Base-by-base conservation (phyloP, 1,139 yeast genomes). In the Nakaseomyces bracarensis region DNA sequence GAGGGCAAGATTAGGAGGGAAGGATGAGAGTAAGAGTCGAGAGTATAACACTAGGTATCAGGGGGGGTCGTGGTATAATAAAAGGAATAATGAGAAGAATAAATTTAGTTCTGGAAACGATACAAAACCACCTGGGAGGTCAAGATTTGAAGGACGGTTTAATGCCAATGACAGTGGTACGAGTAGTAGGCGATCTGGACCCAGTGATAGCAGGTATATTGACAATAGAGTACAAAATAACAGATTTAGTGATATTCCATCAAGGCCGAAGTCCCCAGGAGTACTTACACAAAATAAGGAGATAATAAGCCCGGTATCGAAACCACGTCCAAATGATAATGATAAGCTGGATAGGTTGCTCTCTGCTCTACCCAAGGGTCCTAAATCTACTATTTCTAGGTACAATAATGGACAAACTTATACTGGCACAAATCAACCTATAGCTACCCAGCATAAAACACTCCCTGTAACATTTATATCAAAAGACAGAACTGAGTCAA, bases 401-500 rank as follows among this genome's bases (percentile, higher is more conserved):
- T 47, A 46, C 27, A 48, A 46, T 30, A 46, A 20, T 21, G 36
- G 36, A 2, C 16, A 36, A 26, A 8, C 38, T 6, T 36, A 23
- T 13, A 36, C 28, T n/a, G 38, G 30, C 4, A 26, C 38, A 8
- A 29, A 19, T 3, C 29, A 15, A 16, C 30, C 30, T 4, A 8
- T 14, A 3, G 5, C 38, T 7, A 11, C 30, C 9, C 20, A 19
- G 9, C 4, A 33, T 4, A 26, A 22, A 21, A 27, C 26, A 13
- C 21, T 28, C 11, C 36, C 49, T n/a, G 43, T 45, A 22, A 42
- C 52, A 4, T 43, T 51, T 23, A 15, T 49, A 6, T 41, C 45
- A 4, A 49, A 49, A 36, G 44, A 47, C 29, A 48, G 54, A 19
- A 43, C 48, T 3, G 40, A 49, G 3, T 58, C 63, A 1, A 50